Conservation (phyloP, 495 filamentous ascomycete species). For the Aspergillus nanangensis region DNA sequence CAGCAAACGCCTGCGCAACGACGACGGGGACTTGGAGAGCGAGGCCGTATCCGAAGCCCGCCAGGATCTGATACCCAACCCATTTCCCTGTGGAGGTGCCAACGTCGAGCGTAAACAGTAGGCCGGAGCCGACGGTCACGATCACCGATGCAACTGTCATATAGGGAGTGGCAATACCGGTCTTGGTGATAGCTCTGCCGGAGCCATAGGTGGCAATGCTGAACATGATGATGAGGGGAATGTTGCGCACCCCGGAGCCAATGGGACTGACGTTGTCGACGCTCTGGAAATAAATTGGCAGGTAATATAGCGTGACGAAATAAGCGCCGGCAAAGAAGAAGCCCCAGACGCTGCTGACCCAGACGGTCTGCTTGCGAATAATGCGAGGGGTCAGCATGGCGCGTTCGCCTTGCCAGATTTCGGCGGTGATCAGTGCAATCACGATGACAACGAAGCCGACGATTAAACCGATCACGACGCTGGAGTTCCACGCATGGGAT, state of each 20-base stretch:
- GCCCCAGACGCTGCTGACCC: slow-evolving; percentile 25
- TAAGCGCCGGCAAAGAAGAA: slow-evolving; percentile 42
- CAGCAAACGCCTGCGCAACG: slow-evolving; percentile 23
- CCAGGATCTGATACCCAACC: slow-evolving; percentile 38
- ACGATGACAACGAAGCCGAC: slow-evolving; percentile 30
- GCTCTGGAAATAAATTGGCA: slow-evolving; percentile 62
- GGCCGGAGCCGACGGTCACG: slow-evolving; percentile 53
- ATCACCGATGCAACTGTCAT: slow-evolving; percentile 35
- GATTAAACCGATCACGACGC: slow-evolving; percentile 40
- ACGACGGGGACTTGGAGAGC: slow-evolving; percentile 29
- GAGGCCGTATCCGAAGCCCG: slow-evolving; percentile 27
- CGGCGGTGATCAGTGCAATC: slow-evolving; percentile 20
- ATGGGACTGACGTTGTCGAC: slow-evolving; percentile 41
- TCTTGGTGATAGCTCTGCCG: slow-evolving; percentile 21
- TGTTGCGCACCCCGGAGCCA: slow-evolving; percentile 45
- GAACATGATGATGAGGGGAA: slow-evolving; percentile 44
- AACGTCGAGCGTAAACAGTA: slow-evolving; percentile 30
- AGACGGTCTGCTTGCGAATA: slow-evolving; percentile 38
- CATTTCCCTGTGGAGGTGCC: slow-evolving; percentile 20
- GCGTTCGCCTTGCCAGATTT: slow-evolving; percentile 32
- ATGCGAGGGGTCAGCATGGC: slow-evolving; percentile 34
- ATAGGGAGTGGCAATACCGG: slow-evolving; percentile 27
- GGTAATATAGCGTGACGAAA: slow-evolving; percentile 50
- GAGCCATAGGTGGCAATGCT: slow-evolving; percentile 26
- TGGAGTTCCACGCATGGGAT: slow-evolving; percentile 47